Evolutionary conservation across 2,329 filamentous ascomycete genomes (phyloP).

Genomic region (Diaporthe caulivora): DNA sequence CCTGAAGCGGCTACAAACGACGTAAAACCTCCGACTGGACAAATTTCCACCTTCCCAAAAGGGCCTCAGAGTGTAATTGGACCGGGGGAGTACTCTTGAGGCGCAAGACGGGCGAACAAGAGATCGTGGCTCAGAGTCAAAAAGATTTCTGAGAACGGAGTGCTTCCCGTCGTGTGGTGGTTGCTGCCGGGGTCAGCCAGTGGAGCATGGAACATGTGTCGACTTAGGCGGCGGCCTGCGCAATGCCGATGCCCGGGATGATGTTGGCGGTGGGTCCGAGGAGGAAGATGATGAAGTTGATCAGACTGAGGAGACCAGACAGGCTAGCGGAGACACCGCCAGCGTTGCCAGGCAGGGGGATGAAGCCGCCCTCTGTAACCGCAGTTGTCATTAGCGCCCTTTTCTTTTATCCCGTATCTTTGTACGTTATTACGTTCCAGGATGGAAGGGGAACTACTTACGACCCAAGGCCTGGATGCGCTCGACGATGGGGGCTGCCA

Average conservation of each 20-base stretch:
- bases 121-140: not conserved
- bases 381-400: too few species aligned
- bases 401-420: not conserved
- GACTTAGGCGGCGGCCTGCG: not conserved
- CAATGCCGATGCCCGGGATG: not conserved
- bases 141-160: not conserved
- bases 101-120: not conserved
- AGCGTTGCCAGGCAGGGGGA: not conserved
- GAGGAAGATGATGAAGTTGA: not conserved
- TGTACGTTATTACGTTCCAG: not conserved
- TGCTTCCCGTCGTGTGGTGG: not conserved
- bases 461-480: not conserved
- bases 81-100: not conserved
- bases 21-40: not conserved
- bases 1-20: not conserved
- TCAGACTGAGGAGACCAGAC: slow-evolving; percentile 5
- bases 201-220: not conserved
- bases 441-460: not conserved
- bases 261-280: not conserved
- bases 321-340: not conserved
- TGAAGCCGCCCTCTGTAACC: not conserved
- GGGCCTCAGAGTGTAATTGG: not conserved
- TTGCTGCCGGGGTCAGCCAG: not conserved
- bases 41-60: not conserved
- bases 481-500: slow-evolving; percentile 5